Percentiles rank a stretch among this genome's conserved stretches.
Conservation (phyloP, 768 basidiomycete species). For the Suillus tomentosus region DNA sequence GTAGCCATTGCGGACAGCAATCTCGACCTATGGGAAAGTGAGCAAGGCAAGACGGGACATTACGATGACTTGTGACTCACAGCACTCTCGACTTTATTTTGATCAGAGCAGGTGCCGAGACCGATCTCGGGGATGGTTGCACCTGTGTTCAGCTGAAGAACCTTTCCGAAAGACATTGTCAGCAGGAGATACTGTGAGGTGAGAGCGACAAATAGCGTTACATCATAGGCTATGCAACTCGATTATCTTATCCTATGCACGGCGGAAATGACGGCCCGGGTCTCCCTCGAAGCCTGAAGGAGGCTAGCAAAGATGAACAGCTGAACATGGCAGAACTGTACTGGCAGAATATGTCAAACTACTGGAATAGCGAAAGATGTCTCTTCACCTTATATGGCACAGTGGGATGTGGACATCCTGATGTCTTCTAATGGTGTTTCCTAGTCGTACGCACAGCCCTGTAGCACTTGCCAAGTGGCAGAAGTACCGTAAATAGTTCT, state of each 20-base stretch:
- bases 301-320: not conserved
- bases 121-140: slow-evolving; percentile 73
- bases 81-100: slow-evolving; percentile 73
- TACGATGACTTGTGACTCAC: slow-evolving; percentile 37
- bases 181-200: not conserved
- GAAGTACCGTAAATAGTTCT: no score
- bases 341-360: no score
- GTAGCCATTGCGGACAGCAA: slow-evolving; percentile 75
- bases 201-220: not conserved
- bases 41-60: not conserved
- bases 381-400: no score
- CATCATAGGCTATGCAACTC: not conserved
- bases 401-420: no score
- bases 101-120: slow-evolving; percentile 78
- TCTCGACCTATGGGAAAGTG: slow-evolving; percentile 55
- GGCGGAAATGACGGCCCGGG: slow-evolving; percentile 6
- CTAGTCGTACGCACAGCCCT: no score
- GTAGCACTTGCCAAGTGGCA: no score
- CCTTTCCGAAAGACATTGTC: slow-evolving; percentile 44
- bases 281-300: not conserved
- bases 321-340: not conserved
- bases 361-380: no score
- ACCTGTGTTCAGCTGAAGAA: slow-evolving; percentile 47
- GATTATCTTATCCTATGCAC: slow-evolving; percentile 7
- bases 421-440: no score